Percentiles rank a stretch among this genome's conserved stretches.
These are phyloP conservation scores for Dendrocalamus latiflorus DNA, from an alignment of 202 grass and related monocot species.

Conservation along the genomic window DNA sequence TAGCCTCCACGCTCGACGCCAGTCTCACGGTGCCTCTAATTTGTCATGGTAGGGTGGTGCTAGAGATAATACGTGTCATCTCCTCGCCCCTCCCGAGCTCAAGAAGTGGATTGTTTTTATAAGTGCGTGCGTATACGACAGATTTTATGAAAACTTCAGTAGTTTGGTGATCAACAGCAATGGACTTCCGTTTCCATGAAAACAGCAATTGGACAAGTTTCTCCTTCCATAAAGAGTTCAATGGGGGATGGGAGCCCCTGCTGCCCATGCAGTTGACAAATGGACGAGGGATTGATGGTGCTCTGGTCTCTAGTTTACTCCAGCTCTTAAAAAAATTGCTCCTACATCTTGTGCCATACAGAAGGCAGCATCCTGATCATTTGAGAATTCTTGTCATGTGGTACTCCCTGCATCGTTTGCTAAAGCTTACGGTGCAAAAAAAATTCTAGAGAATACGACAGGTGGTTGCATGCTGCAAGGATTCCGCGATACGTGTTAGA, in stretches of 20 bases:
- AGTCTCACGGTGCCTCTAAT: too few relatives aligned
- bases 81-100: too few relatives aligned
- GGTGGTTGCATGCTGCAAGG: too few relatives aligned
- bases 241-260: background rate
- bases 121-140: too few relatives aligned
- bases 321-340: background rate
- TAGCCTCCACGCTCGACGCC: too few relatives aligned
- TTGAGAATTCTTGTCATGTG: background rate
- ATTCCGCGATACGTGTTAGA: too few relatives aligned
- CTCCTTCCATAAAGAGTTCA: background rate
- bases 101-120: too few relatives aligned
- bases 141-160: too few relatives aligned
- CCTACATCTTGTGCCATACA: too few relatives aligned
- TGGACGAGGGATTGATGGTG: background rate
- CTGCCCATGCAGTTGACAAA: background rate
- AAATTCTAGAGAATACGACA: background rate
- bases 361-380: background rate
- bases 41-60: fast-evolving
- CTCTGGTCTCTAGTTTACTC: background rate
- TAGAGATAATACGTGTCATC: too few relatives aligned
- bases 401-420: background rate
- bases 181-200: too few relatives aligned
- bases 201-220: background rate
- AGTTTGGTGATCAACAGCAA: background rate
- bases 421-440: too few relatives aligned